Base-by-base conservation (phyloP, 192 early-diverging fungal species). In the Rhizoclosmatium sp. region DNA sequence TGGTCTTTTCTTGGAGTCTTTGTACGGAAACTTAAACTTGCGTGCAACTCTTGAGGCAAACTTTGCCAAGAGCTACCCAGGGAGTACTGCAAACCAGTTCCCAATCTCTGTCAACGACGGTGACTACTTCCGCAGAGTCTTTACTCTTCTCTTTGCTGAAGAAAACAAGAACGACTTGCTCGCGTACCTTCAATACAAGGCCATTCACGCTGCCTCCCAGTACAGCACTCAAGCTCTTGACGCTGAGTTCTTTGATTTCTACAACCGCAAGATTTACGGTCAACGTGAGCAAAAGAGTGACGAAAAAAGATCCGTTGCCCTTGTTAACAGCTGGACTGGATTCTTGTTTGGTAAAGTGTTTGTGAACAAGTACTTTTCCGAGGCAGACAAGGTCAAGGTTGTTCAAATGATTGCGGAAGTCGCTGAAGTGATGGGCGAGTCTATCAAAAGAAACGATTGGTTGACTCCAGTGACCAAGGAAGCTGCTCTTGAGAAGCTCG, bases 401-500 rank as follows among this genome's bases (percentile, higher is more conserved):
- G 16, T 23, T 3, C 58, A 39, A 19, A 74, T 74, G 72, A 74
- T 74, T 47, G 72, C 21, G 5, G 71, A 74, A 74, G 71, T 74
- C 39, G 71, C 44, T 3, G 45, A 4, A 21, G 71, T 74, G 3
- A 74, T 74, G 71, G 60, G 31, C 21, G 41, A 31, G 3, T 74
- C 71, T 45, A 69, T 77, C 61, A 59, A 12, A 16, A 65, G 65
- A 14, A 69, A 79, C 47, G 70, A 76, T 51, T 78, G 74, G 80
- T 69, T 76, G 41, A 72, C 65, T 46, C 66, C 23, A 4, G 81
- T 59, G n/a, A 84, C 83, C 1, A 84, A 84, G 64, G 51, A 41
- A 40, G 73, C 47, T n/a, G 83, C 83, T 23, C 3, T 59, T 31
- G 16, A 4, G 7, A 84, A 84, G 72, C 59, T 84, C 2, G 40